Base-by-base conservation (phyloP, 768 basidiomycete genomes). In the button mushroom (Agaricus bisporus) region DNA sequence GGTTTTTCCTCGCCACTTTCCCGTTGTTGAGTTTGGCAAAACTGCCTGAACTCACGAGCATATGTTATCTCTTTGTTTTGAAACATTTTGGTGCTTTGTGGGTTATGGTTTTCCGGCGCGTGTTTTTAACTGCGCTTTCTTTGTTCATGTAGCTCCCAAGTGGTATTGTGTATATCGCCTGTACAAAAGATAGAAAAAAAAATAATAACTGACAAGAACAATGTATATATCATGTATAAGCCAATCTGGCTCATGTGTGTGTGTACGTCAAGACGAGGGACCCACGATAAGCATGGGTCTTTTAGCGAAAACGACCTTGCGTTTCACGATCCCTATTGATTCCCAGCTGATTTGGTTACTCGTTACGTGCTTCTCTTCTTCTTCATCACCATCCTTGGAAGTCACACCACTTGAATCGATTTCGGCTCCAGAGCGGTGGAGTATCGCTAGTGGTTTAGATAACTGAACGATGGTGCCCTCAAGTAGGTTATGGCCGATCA, bases 401-500 rank as follows among this genome's bases (percentile, higher is more conserved):
- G 46, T 15, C n/a, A 29, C 41, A 8, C 25, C 45, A 8, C 18
- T 29, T 29, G 41, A 29, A 11, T 49, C 57, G 8, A 61, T 58
- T n/a, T 62, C 61, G 36, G 54, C 41, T 26, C 48, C 57, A 49
- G 54, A 48, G 45, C 81, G 78, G 56, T 78, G 72, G 28, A 97
- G 75, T 39, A 97, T 80, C 2, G 88, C 95, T 26, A 91, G 75
- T 0, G 94, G 92, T 64, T 91, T 95, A 2, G 85, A 70, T 6
- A 98, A 75, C 42, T 69, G 74, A 32, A 81, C 76, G 56, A 95
- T 74, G 64, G 88, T 90, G 49, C 94, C 94, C 63, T 98, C 95
- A 4, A 98, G 81, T 28, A 94, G 74, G 62, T 97, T 92, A 68
- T 95, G 85, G 11, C 94, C 94, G 55, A 98, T 88, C 50, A 76